These are phyloP conservation scores for Paramecium primaurelia DNA, from an alignment of 73 alveolate genomes.

Conservation along the genomic window DNA sequence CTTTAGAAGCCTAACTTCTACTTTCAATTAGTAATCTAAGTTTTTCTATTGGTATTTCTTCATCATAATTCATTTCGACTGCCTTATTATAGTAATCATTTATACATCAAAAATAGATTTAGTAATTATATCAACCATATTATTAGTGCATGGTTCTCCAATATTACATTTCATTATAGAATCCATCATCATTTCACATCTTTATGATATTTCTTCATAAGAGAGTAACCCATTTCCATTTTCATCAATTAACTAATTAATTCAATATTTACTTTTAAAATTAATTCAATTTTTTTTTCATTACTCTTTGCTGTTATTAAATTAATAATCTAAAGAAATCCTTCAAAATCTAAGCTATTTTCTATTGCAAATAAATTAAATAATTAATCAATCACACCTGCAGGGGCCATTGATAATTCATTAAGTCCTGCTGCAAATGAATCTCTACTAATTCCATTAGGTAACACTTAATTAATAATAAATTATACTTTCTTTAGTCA, in stretches of 20 bases:
- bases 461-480: neutral
- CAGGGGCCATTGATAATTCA: constrained; percentile 41
- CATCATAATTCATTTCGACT: neutral
- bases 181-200: constrained; percentile 16
- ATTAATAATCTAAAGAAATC: neutral
- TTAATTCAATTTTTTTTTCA: constrained; percentile 36
- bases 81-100: neutral
- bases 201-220: neutral
- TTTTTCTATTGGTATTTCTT: neutral
- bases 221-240: constrained; percentile 10
- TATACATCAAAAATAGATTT: constrained; percentile 38
- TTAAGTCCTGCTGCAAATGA: constrained; percentile 23
- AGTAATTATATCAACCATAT: neutral
- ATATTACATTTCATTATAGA: neutral
- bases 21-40: neutral
- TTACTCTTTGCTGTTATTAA: constrained; percentile 15
- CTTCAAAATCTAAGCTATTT: neutral
- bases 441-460: neutral
- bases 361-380: neutral
- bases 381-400: constrained; percentile 8
- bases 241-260: constrained; percentile 15
- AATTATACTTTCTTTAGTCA: neutral
- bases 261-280: neutral
- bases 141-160: neutral
- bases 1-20: neutral